phyloP scores from a whole-genome alignment of 768 basidiomycete genomes.

The Mycena galericulata region DNA sequence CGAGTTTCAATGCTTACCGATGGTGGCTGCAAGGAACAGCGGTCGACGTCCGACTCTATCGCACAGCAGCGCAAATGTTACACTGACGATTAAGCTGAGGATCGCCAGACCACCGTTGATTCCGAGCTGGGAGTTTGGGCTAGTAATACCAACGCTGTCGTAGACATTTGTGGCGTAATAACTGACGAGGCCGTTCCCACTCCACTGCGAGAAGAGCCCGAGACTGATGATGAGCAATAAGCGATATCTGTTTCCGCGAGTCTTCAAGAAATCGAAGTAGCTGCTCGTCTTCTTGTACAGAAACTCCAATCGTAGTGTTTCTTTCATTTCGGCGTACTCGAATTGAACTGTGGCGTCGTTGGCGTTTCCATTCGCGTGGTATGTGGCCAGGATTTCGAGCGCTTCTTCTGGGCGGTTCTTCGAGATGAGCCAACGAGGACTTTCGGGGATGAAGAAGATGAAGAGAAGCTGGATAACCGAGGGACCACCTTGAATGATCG shows the following conservation, averaged over 20 bases:
- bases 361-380: conserved; percentile 65
- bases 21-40: conserved; percentile 61
- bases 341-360: conserved; percentile 68
- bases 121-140: conserved; percentile 21
- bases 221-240: conserved; percentile 69
- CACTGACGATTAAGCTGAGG: conserved; percentile 67
- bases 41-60: conserved; percentile 63
- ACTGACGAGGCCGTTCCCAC: conserved; percentile 62
- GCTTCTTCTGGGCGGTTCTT: conserved; percentile 59
- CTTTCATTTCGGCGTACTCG: conserved; percentile 69
- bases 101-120: conserved; percentile 68
- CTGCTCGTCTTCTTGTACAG: conserved; percentile 66
- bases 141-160: conserved; percentile 7
- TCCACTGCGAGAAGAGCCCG: conserved; percentile 73
- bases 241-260: conserved; percentile 64
- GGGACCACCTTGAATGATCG: conserved; percentile 71
- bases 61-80: conserved; percentile 60
- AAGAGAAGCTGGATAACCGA: conserved; percentile 69
- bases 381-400: conserved; percentile 60
- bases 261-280: conserved; percentile 59
- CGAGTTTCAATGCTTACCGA: conserved; percentile 45
- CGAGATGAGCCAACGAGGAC: conserved; percentile 71
- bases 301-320: conserved; percentile 21
- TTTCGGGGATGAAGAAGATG: conserved; percentile 76
- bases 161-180: conserved; percentile 33